Conservation (phyloP, 2,329 filamentous ascomycete genomes). For the Mycosphaerelloides madeirae region DNA sequence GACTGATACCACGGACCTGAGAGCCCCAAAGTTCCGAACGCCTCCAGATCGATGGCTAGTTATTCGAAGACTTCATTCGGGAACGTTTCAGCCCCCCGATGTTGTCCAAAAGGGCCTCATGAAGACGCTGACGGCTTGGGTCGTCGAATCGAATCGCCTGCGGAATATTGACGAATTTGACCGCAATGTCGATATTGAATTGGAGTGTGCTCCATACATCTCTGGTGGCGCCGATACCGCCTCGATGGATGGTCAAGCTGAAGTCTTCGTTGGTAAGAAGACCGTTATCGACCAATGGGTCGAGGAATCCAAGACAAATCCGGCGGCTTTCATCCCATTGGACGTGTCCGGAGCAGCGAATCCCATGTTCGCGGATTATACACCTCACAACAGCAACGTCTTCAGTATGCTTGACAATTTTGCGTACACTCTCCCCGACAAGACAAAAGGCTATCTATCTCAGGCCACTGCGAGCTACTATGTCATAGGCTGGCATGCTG, state of each 20-base stretch:
- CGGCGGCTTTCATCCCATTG: conserved; percentile 1
- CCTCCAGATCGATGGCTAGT: conserved; percentile 11
- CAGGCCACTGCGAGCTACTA: too few species aligned
- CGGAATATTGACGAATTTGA: conserved; percentile 7
- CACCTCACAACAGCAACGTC: conserved; percentile 6
- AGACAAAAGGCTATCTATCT: too few species aligned
- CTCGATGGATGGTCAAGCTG: conserved; percentile 4
- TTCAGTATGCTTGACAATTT: too few species aligned
- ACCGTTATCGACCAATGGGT: not conserved
- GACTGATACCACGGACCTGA: too few species aligned
- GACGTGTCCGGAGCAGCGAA: conserved; percentile 3
- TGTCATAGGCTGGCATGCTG: too few species aligned
- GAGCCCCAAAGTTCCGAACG: conserved; percentile 7
- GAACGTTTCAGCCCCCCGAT: not conserved
- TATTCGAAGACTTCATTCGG: conserved; percentile 6
- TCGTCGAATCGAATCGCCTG: conserved; percentile 10
- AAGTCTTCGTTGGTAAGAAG: conserved; percentile 6
- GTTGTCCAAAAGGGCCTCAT: not conserved
- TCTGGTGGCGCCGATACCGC: not conserved
- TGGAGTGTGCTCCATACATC: conserved; percentile 6
- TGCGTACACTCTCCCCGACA: too few species aligned
- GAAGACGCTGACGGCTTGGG: conserved; percentile 5
- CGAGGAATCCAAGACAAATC: not conserved
- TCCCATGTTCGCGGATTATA: conserved; percentile 10
- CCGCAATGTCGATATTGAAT: conserved; percentile 6